Conservation (phyloP, 805 yeast genomes). For the Sugiyamaella mastotermitis region DNA sequence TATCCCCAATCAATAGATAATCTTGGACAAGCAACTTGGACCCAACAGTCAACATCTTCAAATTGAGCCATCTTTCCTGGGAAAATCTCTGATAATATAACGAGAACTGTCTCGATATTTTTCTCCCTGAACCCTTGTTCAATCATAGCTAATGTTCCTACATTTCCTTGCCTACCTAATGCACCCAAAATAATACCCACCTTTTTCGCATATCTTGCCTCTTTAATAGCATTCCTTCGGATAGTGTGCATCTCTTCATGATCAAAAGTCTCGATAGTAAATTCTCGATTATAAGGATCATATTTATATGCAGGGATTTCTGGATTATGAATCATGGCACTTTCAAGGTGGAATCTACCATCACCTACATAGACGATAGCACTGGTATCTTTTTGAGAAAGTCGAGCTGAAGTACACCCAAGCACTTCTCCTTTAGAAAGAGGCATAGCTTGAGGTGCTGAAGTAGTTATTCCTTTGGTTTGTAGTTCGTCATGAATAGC, state of each 20-base stretch:
- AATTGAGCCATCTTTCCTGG: slow-evolving; percentile 90
- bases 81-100: slow-evolving; percentile 85
- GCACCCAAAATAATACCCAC: slow-evolving; percentile 90
- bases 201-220: slow-evolving; percentile 54
- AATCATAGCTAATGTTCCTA: slow-evolving; percentile 63
- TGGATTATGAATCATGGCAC: slow-evolving; percentile 97
- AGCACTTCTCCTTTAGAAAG: slow-evolving; percentile 92
- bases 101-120: slow-evolving; percentile 70
- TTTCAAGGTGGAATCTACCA: slow-evolving; percentile 91
- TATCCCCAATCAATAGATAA: slow-evolving; percentile 98
- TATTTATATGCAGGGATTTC: slow-evolving; percentile 85
- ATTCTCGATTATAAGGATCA: slow-evolving; percentile 90
- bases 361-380: slow-evolving; percentile 93
- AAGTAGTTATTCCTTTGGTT: slow-evolving; percentile 45
- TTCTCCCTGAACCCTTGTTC: slow-evolving; percentile 46
- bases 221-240: slow-evolving; percentile 64
- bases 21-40: slow-evolving; percentile 97
- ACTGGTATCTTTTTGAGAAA: slow-evolving; percentile 44
- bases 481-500: slow-evolving; percentile 55
- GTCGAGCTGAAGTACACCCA: slow-evolving; percentile 89
- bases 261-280: slow-evolving; percentile 83
- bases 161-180: slow-evolving; percentile 90
- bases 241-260: slow-evolving; percentile 75
- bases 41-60: slow-evolving; percentile 89
- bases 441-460: slow-evolving; percentile 90